phyloP scores from a whole-genome alignment of 2,329 filamentous ascomycete genomes.

The Paradendryphiella salina region DNA sequence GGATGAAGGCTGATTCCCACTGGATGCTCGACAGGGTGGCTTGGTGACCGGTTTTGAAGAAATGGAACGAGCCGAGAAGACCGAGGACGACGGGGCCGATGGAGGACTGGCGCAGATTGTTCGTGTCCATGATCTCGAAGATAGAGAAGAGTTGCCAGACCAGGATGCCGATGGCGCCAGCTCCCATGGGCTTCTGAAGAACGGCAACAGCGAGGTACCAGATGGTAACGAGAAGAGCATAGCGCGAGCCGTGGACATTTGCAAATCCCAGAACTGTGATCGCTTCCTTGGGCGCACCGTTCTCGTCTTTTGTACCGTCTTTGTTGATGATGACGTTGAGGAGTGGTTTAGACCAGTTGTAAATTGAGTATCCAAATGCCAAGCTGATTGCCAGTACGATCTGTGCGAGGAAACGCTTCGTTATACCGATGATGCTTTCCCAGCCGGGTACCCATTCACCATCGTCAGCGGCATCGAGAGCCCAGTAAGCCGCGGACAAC shows the following conservation, averaged over 20 bases:
- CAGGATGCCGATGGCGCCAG: conserved; percentile 78
- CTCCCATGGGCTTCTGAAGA: conserved; percentile 92
- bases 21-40: conserved; percentile 85
- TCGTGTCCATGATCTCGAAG: conserved; percentile 65
- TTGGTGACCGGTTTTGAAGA: conserved; percentile 97
- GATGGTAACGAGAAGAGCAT: conserved; percentile 80
- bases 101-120: conserved; percentile 64
- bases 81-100: conserved; percentile 84
- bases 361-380: conserved; percentile 81
- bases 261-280: conserved; percentile 87
- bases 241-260: conserved; percentile 90
- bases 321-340: conserved; percentile 66
- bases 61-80: conserved; percentile 90
- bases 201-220: conserved; percentile 76
- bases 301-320: conserved; percentile 15
- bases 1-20: conserved; percentile 94
- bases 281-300: conserved; percentile 43
- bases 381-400: conserved; percentile 77
- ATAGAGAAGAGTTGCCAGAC: conserved; percentile 86
- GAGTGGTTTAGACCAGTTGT: conserved; percentile 82
- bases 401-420: conserved; percentile 78
- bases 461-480: conserved; percentile 85
- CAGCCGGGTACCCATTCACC: conserved; percentile 71
- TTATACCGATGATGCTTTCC: conserved; percentile 64
- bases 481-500: conserved; percentile 81